Evolutionary conservation across 208 protist genomes (phyloP).

Genomic region (Strigomonas culicis): DNA sequence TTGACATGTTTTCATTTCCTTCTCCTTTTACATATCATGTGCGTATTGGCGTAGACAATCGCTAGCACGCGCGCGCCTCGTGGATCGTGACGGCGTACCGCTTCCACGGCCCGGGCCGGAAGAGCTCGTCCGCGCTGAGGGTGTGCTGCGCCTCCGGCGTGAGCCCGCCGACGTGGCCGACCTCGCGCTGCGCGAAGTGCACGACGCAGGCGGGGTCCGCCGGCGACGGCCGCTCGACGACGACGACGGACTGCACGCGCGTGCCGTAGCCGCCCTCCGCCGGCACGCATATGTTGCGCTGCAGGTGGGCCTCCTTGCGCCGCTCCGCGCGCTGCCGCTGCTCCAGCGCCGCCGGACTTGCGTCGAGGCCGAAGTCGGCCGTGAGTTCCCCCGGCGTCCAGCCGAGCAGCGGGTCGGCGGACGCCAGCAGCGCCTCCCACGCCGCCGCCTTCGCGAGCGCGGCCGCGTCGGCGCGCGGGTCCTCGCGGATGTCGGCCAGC

Average conservation of each 20-base stretch:
- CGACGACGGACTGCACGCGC: slow-evolving; percentile 49
- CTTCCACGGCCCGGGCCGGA: no score
- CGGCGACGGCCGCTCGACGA: slow-evolving; percentile 30
- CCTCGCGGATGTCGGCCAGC: slow-evolving; percentile 6
- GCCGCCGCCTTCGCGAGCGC: slow-evolving; percentile 10
- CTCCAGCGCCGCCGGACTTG: not conserved
- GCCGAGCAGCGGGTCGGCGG: slow-evolving; percentile 25
- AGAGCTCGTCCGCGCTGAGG: no score
- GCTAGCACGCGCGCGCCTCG: no score
- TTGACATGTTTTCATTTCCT: not conserved
- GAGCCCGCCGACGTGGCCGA: not conserved
- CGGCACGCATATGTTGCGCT: slow-evolving; percentile 36
- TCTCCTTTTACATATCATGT: no score
- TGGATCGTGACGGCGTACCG: no score
- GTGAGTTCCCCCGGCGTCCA: slow-evolving; percentile 27
- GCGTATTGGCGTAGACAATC: no score
- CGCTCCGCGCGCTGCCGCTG: slow-evolving; percentile 17
- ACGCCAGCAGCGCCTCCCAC: slow-evolving; percentile 21
- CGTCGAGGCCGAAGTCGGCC: slow-evolving; percentile 14
- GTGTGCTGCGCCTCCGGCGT: no score
- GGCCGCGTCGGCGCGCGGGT: not conserved
- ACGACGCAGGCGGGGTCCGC: not conserved
- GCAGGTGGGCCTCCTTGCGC: slow-evolving; percentile 22
- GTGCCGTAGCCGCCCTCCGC: slow-evolving; percentile 29
- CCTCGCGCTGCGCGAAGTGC: slow-evolving; percentile 42